Base-by-base conservation (phyloP, 2,329 filamentous ascomycete species). In the Cylindrodendrum hubeiense region DNA sequence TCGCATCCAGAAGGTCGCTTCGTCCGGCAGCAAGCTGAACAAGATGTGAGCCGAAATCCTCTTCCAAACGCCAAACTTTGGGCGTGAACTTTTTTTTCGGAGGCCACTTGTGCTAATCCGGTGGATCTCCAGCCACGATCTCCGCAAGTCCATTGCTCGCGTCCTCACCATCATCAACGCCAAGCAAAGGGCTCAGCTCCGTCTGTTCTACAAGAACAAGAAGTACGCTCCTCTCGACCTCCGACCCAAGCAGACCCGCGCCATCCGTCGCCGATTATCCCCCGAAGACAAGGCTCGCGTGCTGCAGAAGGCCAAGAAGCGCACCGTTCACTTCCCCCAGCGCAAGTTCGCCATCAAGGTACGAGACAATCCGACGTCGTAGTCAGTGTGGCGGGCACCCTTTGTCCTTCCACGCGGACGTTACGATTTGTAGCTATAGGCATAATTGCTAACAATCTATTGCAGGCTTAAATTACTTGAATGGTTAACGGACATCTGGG, bases 121-220 rank as follows among this genome's bases (percentile, higher is more conserved):
- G 51, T 69, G 71, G 60, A 65, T 64, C 66, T 71, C 76, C 78
- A 98, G 95, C 87, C 94, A 97, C 89, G 97, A 99, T 85, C 90
- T 99, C 84, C 95, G 96, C 89, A 99, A 99, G 91, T 97, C 95
- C 75, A 98, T 99, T 86, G 97, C 96, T 81, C 95, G 95, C 82
- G 93, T 98, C 86, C 91, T 99, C 79, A 99, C 96, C 85, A 90
- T 99, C 88, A 97, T 99, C 91, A 99, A 98, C 90, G 92, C 94
- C 86, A 98, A 97, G 91, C 96, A 99, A 89, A 93, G 97, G 84
- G 89, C 94, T 76, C 95, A 98, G 88, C 94, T 99, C 80, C 94
- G 95, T 79, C 89, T 98, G 76, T 98, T 98, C 93, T 99, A 99
- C 91, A 97, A 97, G 90, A 93, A 92, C 91, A 98, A 98, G 93